A percentile compares a stretch with the other conserved stretches of the same genome.
Conservation (phyloP, 257 asterid genomes). For the Mentha longifolia region DNA sequence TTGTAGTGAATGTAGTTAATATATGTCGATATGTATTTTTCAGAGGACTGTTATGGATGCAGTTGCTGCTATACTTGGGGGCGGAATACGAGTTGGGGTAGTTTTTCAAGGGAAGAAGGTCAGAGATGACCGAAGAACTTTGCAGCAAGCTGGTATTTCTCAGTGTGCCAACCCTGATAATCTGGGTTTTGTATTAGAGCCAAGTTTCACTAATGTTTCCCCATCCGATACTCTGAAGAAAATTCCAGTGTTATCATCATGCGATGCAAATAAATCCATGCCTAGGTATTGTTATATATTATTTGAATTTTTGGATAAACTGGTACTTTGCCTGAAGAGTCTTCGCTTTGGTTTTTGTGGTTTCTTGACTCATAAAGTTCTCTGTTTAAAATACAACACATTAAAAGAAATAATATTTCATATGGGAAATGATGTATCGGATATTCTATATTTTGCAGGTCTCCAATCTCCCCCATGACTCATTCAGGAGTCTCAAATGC, state of each 20-base stretch:
- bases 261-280: conserved; percentile 40
- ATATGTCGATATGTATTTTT: conserved; percentile 19
- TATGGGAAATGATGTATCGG: not conserved
- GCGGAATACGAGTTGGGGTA: conserved; percentile 71
- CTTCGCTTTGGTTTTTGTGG: not conserved
- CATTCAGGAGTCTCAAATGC: conserved; percentile 59
- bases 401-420: not conserved
- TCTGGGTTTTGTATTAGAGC: conserved; percentile 74
- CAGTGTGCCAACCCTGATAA: conserved; percentile 52
- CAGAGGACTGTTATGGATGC: conserved; percentile 86
- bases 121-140: conserved; percentile 68
- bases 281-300: conserved; percentile 42
- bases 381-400: not conserved
- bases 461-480: conserved; percentile 50
- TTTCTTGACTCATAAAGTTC: not conserved
- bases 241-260: conserved; percentile 31
- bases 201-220: conserved; percentile 42
- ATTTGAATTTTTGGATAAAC: not conserved
- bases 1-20: conserved; percentile 3
- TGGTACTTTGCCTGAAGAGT: not conserved
- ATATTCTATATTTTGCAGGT: conserved; percentile 46
- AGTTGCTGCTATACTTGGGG: conserved; percentile 64
- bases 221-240: conserved; percentile 40
- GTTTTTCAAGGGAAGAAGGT: conserved; percentile 74
- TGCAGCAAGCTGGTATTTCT: conserved; percentile 75